Conservation (phyloP, 176 grass and related monocot species). For the Carex scoparia region DNA sequence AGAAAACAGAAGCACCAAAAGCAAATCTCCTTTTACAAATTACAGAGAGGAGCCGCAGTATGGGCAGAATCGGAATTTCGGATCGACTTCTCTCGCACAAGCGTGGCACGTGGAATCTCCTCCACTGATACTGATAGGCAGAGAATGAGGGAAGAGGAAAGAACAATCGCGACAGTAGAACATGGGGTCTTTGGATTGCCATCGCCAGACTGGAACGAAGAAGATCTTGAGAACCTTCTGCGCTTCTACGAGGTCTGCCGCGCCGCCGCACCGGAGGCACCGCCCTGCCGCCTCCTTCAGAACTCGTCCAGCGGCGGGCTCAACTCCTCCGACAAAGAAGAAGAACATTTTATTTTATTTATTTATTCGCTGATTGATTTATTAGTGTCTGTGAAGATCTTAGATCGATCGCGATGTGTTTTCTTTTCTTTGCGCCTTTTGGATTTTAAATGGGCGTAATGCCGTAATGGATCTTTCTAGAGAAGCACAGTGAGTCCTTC, state of each 20-base stretch:
- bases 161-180: constrained; percentile 75
- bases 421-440: not conserved
- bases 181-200: constrained; percentile 53
- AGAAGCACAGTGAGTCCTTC: not conserved
- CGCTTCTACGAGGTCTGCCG: constrained; percentile 70
- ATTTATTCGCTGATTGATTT: not conserved
- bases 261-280: constrained; percentile 68
- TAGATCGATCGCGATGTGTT: not conserved
- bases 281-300: constrained; percentile 63
- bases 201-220: constrained; percentile 75
- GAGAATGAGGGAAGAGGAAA: constrained; percentile 59
- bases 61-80: constrained; percentile 87
- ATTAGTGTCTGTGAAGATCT: not conserved
- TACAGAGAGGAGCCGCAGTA: constrained; percentile 73
- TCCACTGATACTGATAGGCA: constrained; percentile 18
- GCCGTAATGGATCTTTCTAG: not conserved
- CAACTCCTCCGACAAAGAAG: constrained; percentile 77
- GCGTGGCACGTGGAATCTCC: constrained; percentile 29
- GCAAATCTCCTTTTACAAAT: constrained; percentile 35
- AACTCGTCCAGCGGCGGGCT: constrained; percentile 52
- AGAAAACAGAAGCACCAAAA: not conserved
- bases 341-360: constrained; percentile 65
- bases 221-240: constrained; percentile 86
- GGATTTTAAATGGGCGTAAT: not conserved
- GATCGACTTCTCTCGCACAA: constrained; percentile 67